A percentile compares a stretch with the other conserved stretches of the same genome.
Evolutionary conservation across 768 basidiomycete species (phyloP).

Genomic region (Gautieria morchelliformis): DNA sequence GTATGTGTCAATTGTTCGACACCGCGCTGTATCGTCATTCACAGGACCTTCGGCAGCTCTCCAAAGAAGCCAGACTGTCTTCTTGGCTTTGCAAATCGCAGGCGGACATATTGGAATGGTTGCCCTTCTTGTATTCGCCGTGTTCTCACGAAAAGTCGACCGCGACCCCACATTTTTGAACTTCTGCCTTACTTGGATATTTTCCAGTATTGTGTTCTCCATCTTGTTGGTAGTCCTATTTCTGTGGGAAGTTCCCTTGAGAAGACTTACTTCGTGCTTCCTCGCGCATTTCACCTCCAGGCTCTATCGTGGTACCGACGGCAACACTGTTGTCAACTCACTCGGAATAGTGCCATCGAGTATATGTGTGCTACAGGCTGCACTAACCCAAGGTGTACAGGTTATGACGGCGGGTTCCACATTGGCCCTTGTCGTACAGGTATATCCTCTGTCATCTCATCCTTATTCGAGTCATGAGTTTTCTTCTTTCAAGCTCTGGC

Average conservation of each 20-base stretch:
- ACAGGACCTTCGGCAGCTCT: neutral
- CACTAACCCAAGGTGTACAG: constrained; percentile 38
- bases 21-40: neutral
- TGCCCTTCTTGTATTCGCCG: constrained; percentile 35
- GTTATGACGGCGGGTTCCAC: constrained; percentile 7
- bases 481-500: too few relatives aligned
- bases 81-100: too few relatives aligned
- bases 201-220: too few relatives aligned
- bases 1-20: neutral
- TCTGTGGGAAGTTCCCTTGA: too few relatives aligned
- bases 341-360: constrained; percentile 17
- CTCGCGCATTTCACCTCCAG: too few relatives aligned
- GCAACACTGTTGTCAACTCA: constrained; percentile 10
- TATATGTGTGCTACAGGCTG: constrained; percentile 42
- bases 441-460: too few relatives aligned
- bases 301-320: constrained; percentile 4
- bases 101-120: constrained; percentile 48
- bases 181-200: too few relatives aligned
- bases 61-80: too few relatives aligned
- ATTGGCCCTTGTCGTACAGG: too few relatives aligned
- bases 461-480: too few relatives aligned
- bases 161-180: too few relatives aligned
- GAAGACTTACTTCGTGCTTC: too few relatives aligned
- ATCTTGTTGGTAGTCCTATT: constrained; percentile 38
- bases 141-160: constrained; percentile 31